Conservation (phyloP, 2,329 filamentous ascomycete species). For the Fonsecaea multimorphosa region DNA sequence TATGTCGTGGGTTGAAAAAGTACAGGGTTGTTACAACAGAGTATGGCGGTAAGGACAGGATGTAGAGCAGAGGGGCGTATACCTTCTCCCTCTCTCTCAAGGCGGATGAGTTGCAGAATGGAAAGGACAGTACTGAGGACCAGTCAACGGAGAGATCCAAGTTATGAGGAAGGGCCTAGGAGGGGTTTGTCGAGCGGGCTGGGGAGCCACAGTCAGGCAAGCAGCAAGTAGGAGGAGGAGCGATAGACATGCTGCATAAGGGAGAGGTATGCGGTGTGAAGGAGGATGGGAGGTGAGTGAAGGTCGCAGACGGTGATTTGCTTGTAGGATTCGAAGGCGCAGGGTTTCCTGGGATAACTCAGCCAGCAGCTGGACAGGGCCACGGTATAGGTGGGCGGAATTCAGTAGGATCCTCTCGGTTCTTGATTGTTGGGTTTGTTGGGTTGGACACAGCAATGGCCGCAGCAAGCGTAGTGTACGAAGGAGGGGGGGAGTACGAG, state of each 20-base stretch:
- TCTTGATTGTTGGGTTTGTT: not conserved
- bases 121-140: slow-evolving; percentile 25
- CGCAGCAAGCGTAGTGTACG: slow-evolving; percentile 10
- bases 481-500: slow-evolving; percentile 10
- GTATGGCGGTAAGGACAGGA: slow-evolving; percentile 37
- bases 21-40: slow-evolving; percentile 16
- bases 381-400: slow-evolving; percentile 13
- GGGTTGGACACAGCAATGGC: slow-evolving; percentile 5
- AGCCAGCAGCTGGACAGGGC: slow-evolving; percentile 9
- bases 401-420: not conserved
- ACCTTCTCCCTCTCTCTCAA: slow-evolving; percentile 24
- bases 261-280: slow-evolving; percentile 22
- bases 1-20: slow-evolving; percentile 13
- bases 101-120: slow-evolving; percentile 11
- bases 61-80: slow-evolving; percentile 22
- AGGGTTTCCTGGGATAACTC: not conserved
- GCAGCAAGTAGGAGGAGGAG: slow-evolving; percentile 27
- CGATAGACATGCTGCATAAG: slow-evolving; percentile 29
- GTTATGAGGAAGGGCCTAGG: slow-evolving; percentile 29
- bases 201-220: slow-evolving; percentile 30
- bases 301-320: slow-evolving; percentile 6
- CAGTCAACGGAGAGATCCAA: slow-evolving; percentile 26
- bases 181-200: slow-evolving; percentile 23
- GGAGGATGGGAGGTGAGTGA: slow-evolving; percentile 14
- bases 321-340: slow-evolving; percentile 12